phyloP scores from a whole-genome alignment of 306 rosid species.

The Alnus rubra region DNA sequence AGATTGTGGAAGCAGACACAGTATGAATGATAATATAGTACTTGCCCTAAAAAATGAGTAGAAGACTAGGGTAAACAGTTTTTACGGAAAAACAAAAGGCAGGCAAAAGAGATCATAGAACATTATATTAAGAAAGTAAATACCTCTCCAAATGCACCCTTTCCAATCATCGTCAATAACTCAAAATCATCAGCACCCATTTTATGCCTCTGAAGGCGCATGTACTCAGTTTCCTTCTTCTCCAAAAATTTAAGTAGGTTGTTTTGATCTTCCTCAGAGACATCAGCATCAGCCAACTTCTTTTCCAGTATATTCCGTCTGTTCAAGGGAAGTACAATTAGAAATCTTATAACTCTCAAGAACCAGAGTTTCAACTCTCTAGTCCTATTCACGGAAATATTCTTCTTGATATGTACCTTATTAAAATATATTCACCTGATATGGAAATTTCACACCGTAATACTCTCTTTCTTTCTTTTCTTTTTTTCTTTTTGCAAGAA shows the following conservation, averaged over 20 bases:
- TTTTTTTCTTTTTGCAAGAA: neutral
- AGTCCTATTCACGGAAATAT: neutral
- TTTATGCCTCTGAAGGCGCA: conserved; percentile 98
- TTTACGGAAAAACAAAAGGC: neutral
- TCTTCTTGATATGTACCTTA: neutral
- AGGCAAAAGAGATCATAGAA: neutral
- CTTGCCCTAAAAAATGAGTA: neutral
- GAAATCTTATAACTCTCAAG: conserved; percentile 1
- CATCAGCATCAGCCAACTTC: conserved; percentile 98
- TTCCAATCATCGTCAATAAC: conserved; percentile 93
- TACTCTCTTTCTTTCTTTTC: neutral
- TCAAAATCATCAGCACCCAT: conserved; percentile 97
- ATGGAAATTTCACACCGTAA: neutral
- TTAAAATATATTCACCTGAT: neutral
- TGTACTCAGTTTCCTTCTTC: conserved; percentile 98
- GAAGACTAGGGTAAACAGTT: neutral
- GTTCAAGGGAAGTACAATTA: conserved; percentile 26
- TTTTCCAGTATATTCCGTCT: conserved; percentile 82
- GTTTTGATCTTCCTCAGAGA: conserved; percentile 96
- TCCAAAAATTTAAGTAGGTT: conserved; percentile 86
- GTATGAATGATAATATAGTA: neutral
- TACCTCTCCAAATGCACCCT: conserved; percentile 99
- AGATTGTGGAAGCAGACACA: neutral
- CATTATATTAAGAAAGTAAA: conserved; percentile 14
- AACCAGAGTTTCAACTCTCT: conserved; percentile 2